phyloP scores from a whole-genome alignment of 148 eudicot species.

The Persicaria tinctoria region DNA sequence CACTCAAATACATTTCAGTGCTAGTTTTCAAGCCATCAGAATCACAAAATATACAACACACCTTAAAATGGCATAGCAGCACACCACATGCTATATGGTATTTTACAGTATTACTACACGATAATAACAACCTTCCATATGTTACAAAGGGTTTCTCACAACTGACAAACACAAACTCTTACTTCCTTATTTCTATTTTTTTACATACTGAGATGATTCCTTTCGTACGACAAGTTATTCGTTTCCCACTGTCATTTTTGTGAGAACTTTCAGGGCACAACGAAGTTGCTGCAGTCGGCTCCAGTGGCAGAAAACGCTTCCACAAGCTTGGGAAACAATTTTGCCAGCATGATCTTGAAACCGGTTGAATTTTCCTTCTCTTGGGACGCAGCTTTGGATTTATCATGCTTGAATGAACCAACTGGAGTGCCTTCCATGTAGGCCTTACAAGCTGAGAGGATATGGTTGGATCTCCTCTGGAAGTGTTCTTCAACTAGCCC shows the following conservation, averaged over 20 bases:
- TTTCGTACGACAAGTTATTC: neutral
- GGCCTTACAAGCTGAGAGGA: slow-evolving; percentile 66
- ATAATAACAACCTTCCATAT: neutral
- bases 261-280: slow-evolving; percentile 17
- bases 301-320: slow-evolving; percentile 70
- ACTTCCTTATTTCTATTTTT: neutral
- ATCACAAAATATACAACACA: neutral
- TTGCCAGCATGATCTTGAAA: slow-evolving; percentile 92
- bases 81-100: neutral
- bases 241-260: neutral
- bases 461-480: slow-evolving; percentile 33
- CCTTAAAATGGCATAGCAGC: neutral
- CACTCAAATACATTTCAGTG: neutral
- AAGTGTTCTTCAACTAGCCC: slow-evolving; percentile 69
- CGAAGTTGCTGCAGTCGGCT: slow-evolving; percentile 40
- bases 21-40: neutral
- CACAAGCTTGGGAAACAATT: slow-evolving; percentile 74
- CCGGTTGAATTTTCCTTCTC: slow-evolving; percentile 61
- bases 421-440: slow-evolving; percentile 76
- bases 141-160: slow-evolving; percentile 3
- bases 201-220: neutral
- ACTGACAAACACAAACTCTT: slow-evolving; percentile 3
- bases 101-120: neutral
- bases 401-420: slow-evolving; percentile 30
- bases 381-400: neutral